Evolutionary conservation across 2,329 filamentous ascomycete genomes (phyloP).

Genomic region (Ophiosphaerella narmari): DNA sequence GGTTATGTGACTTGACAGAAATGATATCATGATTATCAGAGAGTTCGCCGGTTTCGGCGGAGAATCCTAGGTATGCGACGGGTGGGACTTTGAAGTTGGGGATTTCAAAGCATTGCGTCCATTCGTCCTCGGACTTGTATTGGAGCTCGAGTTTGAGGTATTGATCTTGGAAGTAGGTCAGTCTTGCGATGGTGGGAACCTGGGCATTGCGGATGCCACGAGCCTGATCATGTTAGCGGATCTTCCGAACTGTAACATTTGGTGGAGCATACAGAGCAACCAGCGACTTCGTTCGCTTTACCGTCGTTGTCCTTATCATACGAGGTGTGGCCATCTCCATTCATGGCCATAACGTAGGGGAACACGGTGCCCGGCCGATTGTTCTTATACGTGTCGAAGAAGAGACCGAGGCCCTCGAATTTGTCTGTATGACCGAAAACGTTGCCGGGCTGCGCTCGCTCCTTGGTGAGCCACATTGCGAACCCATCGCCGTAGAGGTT

Average conservation of each 20-base stretch:
- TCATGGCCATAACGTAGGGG: constrained; percentile 98
- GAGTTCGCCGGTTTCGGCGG: constrained; percentile 91
- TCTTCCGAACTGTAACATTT: background rate
- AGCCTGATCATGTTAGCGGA: constrained; percentile 55
- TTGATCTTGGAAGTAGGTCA: constrained; percentile 98
- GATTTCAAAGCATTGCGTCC: constrained; percentile 85
- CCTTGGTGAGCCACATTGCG: constrained; percentile 96
- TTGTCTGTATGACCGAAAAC: constrained; percentile 88
- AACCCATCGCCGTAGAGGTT: constrained; percentile 95
- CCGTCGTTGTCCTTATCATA: constrained; percentile 97
- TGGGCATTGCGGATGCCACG: constrained; percentile 79
- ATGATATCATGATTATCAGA: constrained; percentile 98
- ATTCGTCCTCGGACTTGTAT: constrained; percentile 89
- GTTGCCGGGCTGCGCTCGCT: constrained; percentile 76
- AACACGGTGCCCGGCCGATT: constrained; percentile 94
- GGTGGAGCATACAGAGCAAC: constrained; percentile 71
- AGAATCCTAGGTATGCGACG: constrained; percentile 68
- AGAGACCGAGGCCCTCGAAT: constrained; percentile 93
- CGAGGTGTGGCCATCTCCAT: constrained; percentile 82
- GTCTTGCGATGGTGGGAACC: constrained; percentile 78
- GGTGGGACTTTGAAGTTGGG: constrained; percentile 73
- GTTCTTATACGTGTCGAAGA: constrained; percentile 99
- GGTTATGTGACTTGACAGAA: constrained; percentile 80
- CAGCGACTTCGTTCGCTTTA: constrained; percentile 88
- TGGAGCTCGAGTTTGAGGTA: constrained; percentile 86